Conservation (phyloP, 2,329 filamentous ascomycete species). For the Corynespora cassiicola region DNA sequence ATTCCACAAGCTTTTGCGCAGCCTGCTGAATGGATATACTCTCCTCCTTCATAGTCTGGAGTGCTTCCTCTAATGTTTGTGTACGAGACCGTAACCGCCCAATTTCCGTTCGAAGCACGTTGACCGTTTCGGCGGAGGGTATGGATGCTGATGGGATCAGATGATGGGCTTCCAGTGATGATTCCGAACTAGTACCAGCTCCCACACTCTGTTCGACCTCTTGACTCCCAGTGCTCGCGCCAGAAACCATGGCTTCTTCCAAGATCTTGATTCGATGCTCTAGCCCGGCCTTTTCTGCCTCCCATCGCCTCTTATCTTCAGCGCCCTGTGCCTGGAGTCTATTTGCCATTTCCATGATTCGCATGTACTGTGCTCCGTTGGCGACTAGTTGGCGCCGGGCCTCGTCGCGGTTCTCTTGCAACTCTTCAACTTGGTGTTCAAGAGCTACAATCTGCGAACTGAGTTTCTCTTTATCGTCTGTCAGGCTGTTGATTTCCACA, state of each 20-base stretch:
- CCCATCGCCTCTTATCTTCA: constrained; percentile 52
- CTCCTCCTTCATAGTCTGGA: constrained; percentile 34
- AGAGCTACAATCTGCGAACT: constrained; percentile 54
- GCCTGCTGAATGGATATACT: constrained; percentile 35
- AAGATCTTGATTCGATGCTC: constrained; percentile 43
- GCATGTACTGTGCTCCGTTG: constrained; percentile 58
- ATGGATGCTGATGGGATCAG: constrained; percentile 3
- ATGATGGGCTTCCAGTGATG: background rate
- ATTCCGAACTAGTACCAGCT: background rate
- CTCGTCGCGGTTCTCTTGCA: constrained; percentile 56
- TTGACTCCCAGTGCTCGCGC: constrained; percentile 1
- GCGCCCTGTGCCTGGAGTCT: constrained; percentile 52
- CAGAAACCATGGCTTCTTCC: constrained; percentile 40
- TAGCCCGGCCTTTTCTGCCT: constrained; percentile 46
- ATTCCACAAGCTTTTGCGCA: constrained; percentile 31
- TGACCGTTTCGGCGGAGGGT: constrained; percentile 32
- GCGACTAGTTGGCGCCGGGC: constrained; percentile 49
- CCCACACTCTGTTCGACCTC: background rate
- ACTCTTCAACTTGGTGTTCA: constrained; percentile 58
- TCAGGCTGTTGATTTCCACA: constrained; percentile 55
- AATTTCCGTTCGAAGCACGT: constrained; percentile 39
- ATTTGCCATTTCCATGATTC: constrained; percentile 59
- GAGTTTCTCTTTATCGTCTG: constrained; percentile 58
- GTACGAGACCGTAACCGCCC: constrained; percentile 35
- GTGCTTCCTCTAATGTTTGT: constrained; percentile 29